Percentiles rank a stretch among this genome's conserved stretches.
These are phyloP conservation scores for Termitomyces sp. DNA, from an alignment of 768 basidiomycete genomes.

Conservation along the genomic window DNA sequence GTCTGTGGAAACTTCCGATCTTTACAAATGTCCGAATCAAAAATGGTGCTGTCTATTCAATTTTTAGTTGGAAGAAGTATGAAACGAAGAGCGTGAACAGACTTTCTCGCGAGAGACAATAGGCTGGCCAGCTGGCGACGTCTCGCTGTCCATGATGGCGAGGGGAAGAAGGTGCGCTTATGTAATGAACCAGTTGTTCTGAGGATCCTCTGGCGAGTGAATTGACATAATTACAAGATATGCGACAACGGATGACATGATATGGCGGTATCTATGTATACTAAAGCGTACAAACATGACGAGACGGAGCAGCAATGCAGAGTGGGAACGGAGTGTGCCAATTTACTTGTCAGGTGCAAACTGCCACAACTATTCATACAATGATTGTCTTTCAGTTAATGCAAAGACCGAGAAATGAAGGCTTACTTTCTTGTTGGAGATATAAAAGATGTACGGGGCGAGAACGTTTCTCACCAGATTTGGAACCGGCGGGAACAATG, in stretches of 20 bases:
- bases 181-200: neutral
- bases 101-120: constrained; percentile 57
- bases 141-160: constrained; percentile 1
- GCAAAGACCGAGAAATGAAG: neutral
- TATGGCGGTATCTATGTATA: too few species aligned
- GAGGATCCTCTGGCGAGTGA: too few species aligned
- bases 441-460: constrained; percentile 13
- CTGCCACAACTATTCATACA: constrained; percentile 1
- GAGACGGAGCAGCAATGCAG: neutral
- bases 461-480: constrained; percentile 11
- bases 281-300: neutral
- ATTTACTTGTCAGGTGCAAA: neutral
- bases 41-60: constrained; percentile 68
- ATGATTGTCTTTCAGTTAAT: neutral
- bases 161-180: neutral
- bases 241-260: too few species aligned
- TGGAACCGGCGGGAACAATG: constrained; percentile 13
- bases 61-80: constrained; percentile 2
- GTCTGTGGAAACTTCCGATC: constrained; percentile 71
- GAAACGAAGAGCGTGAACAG: neutral
- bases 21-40: constrained; percentile 80
- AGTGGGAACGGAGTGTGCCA: neutral
- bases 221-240: too few species aligned
- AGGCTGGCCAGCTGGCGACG: constrained; percentile 34
- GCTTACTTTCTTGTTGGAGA: constrained; percentile 12